These are phyloP conservation scores for Eutypella sp. DNA, from an alignment of 2,329 filamentous ascomycete species.

Conservation along the genomic window DNA sequence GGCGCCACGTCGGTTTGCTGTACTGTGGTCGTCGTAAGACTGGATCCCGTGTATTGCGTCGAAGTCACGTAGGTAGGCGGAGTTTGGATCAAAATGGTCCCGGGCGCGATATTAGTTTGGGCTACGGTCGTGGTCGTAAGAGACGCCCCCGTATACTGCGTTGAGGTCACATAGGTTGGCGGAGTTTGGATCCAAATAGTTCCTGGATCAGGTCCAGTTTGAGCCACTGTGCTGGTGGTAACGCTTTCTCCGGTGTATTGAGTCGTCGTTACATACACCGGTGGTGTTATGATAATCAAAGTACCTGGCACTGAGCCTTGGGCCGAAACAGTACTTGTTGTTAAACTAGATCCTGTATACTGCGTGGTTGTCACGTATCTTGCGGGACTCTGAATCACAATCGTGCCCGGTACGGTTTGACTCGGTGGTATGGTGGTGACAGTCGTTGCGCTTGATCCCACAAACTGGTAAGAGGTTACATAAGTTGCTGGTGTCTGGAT, in stretches of 20 bases:
- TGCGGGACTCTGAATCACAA: constrained; percentile 2
- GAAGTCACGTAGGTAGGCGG: neutral
- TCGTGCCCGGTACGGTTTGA: neutral
- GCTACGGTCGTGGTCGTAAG: neutral
- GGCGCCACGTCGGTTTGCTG: neutral
- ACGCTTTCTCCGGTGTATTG: neutral
- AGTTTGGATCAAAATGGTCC: neutral
- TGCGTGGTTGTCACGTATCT: constrained; percentile 2
- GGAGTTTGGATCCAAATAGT: constrained; percentile 6
- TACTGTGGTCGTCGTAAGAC: neutral
- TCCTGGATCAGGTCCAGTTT: constrained; percentile 2
- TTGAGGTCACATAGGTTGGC: constrained; percentile 7
- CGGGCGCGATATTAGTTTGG: neutral
- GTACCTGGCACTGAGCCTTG: neutral
- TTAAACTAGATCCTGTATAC: too few relatives aligned
- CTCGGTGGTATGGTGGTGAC: neutral
- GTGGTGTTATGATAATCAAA: too few relatives aligned
- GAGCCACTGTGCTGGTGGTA: constrained; percentile 1
- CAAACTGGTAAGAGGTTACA: neutral
- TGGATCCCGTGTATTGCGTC: neutral
- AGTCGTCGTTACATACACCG: neutral
- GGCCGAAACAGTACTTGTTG: too few relatives aligned
- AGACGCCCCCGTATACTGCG: constrained; percentile 1
- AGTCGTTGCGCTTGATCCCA: too few relatives aligned
- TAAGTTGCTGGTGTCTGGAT: neutral